These are phyloP conservation scores for Albophoma yamanashiensis DNA, from an alignment of 2,329 filamentous ascomycete genomes.

Conservation along the genomic window DNA sequence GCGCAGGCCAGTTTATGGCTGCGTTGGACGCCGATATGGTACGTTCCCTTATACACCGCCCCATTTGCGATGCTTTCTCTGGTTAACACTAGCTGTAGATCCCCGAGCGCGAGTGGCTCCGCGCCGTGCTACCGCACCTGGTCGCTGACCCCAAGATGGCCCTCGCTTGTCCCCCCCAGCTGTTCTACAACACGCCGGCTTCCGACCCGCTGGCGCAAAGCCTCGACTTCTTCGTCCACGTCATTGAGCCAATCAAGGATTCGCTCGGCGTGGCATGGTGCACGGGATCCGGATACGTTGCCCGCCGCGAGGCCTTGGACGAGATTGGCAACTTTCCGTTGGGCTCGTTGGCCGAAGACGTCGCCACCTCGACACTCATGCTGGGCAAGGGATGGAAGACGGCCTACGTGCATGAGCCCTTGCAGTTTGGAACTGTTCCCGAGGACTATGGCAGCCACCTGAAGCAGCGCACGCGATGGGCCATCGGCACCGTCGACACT, in stretches of 20 bases:
- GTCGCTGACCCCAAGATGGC: slow-evolving; percentile 46
- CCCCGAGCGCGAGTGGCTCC: slow-evolving; percentile 48
- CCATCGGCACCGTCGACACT: slow-evolving; percentile 45
- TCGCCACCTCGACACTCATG: slow-evolving; percentile 46
- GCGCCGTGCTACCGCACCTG: slow-evolving; percentile 47
- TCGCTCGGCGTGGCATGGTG: slow-evolving; percentile 49
- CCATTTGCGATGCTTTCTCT: not conserved
- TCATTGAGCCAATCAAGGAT: slow-evolving; percentile 39
- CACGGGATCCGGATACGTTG: slow-evolving; percentile 52
- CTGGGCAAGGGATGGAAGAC: slow-evolving; percentile 52
- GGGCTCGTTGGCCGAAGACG: slow-evolving; percentile 49
- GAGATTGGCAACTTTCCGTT: slow-evolving; percentile 52
- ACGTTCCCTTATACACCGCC: slow-evolving; percentile 3
- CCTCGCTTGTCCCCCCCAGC: slow-evolving; percentile 48
- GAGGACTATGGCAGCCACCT: slow-evolving; percentile 44
- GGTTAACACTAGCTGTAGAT: slow-evolving; percentile 28
- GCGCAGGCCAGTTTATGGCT: slow-evolving; percentile 48
- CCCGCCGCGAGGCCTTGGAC: slow-evolving; percentile 47
- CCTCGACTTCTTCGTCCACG: slow-evolving; percentile 47
- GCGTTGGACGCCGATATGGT: slow-evolving; percentile 57
- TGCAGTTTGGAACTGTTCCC: slow-evolving; percentile 50
- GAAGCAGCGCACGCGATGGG: slow-evolving; percentile 47
- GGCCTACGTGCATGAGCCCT: slow-evolving; percentile 45
- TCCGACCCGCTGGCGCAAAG: slow-evolving; percentile 48
- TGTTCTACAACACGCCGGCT: slow-evolving; percentile 51